Conservation (phyloP, 495 filamentous ascomycete genomes). For the Bombardia bombarda region DNA sequence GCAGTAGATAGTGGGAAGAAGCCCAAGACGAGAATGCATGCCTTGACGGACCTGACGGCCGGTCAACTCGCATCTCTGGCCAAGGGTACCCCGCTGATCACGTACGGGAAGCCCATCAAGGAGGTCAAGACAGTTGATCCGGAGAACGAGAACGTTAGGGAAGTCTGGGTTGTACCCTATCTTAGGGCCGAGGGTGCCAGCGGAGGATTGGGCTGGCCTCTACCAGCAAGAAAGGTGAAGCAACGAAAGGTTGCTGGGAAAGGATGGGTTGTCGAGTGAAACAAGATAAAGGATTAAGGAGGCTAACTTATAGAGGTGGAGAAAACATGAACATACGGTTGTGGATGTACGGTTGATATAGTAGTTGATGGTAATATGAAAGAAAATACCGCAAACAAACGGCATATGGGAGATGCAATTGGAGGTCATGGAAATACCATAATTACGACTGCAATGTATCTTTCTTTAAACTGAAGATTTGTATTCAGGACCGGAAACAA, state of each 20-base stretch:
- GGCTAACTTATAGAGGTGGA: no score
- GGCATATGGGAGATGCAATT: no score
- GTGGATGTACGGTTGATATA: no score
- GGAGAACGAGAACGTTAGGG: slow-evolving; percentile 48
- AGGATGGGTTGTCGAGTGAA: slow-evolving; percentile 63
- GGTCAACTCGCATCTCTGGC: slow-evolving; percentile 72
- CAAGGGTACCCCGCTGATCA: slow-evolving; percentile 75
- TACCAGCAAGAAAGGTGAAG: slow-evolving; percentile 73
- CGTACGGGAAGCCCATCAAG: slow-evolving; percentile 86
- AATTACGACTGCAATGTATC: no score
- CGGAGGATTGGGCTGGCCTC: slow-evolving; percentile 65
- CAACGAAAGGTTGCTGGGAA: slow-evolving; percentile 64
- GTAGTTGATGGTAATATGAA: no score
- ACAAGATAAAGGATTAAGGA: no score
- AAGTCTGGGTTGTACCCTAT: slow-evolving; percentile 76
- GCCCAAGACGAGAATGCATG: slow-evolving; percentile 83
- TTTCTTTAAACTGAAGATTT: no score
- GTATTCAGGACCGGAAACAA: no score
- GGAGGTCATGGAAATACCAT: no score
- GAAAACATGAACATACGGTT: no score
- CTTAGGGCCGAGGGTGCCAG: slow-evolving; percentile 54
- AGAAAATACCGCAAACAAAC: no score
- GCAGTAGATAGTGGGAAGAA: slow-evolving; percentile 37
- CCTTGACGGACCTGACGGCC: slow-evolving; percentile 68
- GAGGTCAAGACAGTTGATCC: slow-evolving; percentile 35